A percentile compares a stretch with the other conserved stretches of the same genome.
Evolutionary conservation across 495 filamentous ascomycete species (phyloP).

Genomic region (Daldinia loculata): DNA sequence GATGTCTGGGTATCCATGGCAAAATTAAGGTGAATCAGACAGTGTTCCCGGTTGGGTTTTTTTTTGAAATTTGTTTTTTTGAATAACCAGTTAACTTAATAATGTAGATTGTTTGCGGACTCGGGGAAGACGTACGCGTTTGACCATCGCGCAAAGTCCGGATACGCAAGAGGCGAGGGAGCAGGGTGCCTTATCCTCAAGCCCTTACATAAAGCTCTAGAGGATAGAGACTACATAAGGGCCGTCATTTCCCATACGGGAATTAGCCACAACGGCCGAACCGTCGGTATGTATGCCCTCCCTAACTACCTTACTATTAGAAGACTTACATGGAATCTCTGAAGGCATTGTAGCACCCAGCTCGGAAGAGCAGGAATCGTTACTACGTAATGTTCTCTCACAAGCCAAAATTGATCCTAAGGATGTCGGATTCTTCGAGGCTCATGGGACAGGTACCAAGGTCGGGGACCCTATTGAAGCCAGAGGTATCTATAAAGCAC

Average conservation of each 20-base stretch:
- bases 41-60: not conserved
- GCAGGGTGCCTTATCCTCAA: constrained; percentile 61
- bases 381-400: constrained; percentile 32
- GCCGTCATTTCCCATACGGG: constrained; percentile 63
- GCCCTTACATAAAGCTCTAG: constrained; percentile 58
- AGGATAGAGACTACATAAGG: constrained; percentile 64
- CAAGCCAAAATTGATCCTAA: constrained; percentile 51
- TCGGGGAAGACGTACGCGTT: constrained; percentile 52
- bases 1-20: constrained; percentile 55
- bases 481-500: constrained; percentile 50
- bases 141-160: constrained; percentile 54
- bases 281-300: constrained; percentile 52
- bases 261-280: constrained; percentile 65
- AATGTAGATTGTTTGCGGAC: constrained; percentile 48
- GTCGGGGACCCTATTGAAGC: constrained; percentile 59
- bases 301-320: constrained; percentile 38
- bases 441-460: constrained; percentile 48
- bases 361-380: constrained; percentile 55
- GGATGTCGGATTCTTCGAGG: constrained; percentile 50
- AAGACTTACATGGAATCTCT: constrained; percentile 2
- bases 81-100: constrained; percentile 1
- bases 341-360: constrained; percentile 63
- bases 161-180: constrained; percentile 57
- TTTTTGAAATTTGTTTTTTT: no score
- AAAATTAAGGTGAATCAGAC: constrained; percentile 24